Conservation (phyloP, 768 basidiomycete species). For the Mycena belliarum region DNA sequence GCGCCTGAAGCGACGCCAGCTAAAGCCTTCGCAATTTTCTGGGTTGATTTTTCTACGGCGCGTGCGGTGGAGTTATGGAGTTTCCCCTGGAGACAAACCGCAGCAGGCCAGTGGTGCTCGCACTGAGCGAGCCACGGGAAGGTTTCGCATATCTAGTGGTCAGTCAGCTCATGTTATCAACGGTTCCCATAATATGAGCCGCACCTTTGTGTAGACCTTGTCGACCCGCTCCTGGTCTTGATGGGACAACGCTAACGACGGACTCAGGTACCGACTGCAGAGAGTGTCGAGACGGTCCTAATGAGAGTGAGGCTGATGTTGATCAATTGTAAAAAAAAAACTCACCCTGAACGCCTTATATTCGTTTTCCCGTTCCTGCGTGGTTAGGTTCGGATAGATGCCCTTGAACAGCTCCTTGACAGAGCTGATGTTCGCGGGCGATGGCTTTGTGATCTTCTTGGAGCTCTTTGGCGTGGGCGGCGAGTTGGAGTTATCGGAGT, state of each 20-base stretch:
- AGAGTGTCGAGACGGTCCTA: not conserved
- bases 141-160: not conserved
- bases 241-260: not conserved
- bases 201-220: not conserved
- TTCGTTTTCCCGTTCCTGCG: not conserved
- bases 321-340: not conserved
- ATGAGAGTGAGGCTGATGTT: not conserved
- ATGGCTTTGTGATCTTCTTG: not conserved
- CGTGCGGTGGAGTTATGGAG: conserved; percentile 7
- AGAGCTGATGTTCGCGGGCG: not conserved
- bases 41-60: not conserved
- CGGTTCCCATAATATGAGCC: not conserved
- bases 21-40: not conserved
- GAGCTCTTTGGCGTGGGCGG: not conserved
- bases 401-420: not conserved
- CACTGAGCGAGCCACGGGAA: not conserved
- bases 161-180: not conserved
- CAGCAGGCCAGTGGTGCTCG: not conserved
- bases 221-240: not conserved
- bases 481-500: not conserved
- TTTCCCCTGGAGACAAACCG: conserved; percentile 4
- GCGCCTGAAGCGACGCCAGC: not conserved
- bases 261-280: not conserved
- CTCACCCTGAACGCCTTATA: not conserved
- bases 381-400: not conserved